Base-by-base conservation (phyloP, 2,329 filamentous ascomycete genomes). In the Elsinoe perseae region DNA sequence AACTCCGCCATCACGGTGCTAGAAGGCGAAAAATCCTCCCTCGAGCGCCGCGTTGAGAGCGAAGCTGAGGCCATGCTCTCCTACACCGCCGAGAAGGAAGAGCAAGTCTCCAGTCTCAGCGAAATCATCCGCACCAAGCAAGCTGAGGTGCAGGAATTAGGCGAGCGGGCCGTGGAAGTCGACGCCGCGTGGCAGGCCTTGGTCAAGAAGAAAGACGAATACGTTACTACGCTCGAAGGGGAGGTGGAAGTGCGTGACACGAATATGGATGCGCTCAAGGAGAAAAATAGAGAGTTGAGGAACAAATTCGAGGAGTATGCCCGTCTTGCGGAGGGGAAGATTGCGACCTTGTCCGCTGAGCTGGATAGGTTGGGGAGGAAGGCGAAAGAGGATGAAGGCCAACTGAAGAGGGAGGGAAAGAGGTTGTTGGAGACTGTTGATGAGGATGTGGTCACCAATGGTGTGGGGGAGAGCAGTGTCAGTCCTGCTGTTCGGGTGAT, bases 141-240 rank as follows among this genome's bases (percentile, higher is more conserved):
- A 40, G 60, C 57, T 32, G 68, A 69, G 58, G 69, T 70, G 21
- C 57, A 64, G 10, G 56, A 62, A 28, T 63, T 70, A 10, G 64
- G 66, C 52, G 58, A 64, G 50, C 69, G 68, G 52, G 66, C 66
- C 8, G 46, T 59, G 9, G 61, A 66, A 36, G 70, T 72, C 46
- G 74, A 76, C 57, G 65, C 65, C 3, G 68, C 69, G 23, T 70
- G 74, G 60, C 69, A 69, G 56, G 70, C 73, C 53, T 65, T 72
- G 9, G 64, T 73, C 18, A 64, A 66, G 10, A 68, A 67, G 9
- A 67, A 70, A 34, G 68, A 73, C 44, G 63, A 64, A 7, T 21
- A 20, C 27, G 65, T 70, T 34, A 56, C 54, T 1, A 55, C 58
- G 1, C 58, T 70, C 14, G 54, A 64, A 46, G 43, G 56, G 9